Conservation (phyloP, 768 basidiomycete species). For the Paxillus rubicundulus region DNA sequence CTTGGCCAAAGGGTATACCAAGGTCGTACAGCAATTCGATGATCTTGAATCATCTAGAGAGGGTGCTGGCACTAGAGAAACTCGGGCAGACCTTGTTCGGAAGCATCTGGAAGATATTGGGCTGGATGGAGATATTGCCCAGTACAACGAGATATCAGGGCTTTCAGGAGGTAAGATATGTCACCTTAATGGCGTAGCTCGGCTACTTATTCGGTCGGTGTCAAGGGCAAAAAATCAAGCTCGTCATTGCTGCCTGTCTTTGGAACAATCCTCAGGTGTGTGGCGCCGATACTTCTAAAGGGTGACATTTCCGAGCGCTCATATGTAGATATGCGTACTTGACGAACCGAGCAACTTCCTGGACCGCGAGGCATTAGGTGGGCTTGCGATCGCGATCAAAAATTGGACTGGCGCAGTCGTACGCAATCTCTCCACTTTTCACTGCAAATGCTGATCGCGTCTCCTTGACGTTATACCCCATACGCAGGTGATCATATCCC, state of each 20-base stretch:
- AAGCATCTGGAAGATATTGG: slow-evolving; percentile 96
- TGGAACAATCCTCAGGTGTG: slow-evolving; percentile 93
- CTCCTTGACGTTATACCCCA: slow-evolving; percentile 16
- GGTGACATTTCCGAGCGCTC: slow-evolving; percentile 6
- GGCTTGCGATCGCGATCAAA: slow-evolving; percentile 89
- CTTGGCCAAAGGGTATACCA: slow-evolving; percentile 81
- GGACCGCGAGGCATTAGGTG: slow-evolving; percentile 93
- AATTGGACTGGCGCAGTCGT: slow-evolving; percentile 94
- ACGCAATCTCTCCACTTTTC: slow-evolving; percentile 30
- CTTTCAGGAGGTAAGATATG: slow-evolving; percentile 75
- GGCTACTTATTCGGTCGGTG: slow-evolving; percentile 9
- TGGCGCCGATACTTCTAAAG: slow-evolving; percentile 3
- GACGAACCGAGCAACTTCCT: slow-evolving; percentile 97
- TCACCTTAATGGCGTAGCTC: slow-evolving; percentile 9
- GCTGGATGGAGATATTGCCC: slow-evolving; percentile 94
- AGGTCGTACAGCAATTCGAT: slow-evolving; percentile 91
- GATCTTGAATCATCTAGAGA: slow-evolving; percentile 95
- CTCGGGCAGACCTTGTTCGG: slow-evolving; percentile 73
- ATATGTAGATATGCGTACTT: slow-evolving; percentile 62
- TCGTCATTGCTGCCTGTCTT: slow-evolving; percentile 89
- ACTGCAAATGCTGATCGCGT: slow-evolving; percentile 11
- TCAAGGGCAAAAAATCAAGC: slow-evolving; percentile 92
- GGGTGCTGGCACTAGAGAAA: slow-evolving; percentile 90
- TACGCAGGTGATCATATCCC: slow-evolving; percentile 86
- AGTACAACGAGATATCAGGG: slow-evolving; percentile 95